Evolutionary conservation across 306 rosid species (phyloP).

Genomic region (Citrullus amarus): DNA sequence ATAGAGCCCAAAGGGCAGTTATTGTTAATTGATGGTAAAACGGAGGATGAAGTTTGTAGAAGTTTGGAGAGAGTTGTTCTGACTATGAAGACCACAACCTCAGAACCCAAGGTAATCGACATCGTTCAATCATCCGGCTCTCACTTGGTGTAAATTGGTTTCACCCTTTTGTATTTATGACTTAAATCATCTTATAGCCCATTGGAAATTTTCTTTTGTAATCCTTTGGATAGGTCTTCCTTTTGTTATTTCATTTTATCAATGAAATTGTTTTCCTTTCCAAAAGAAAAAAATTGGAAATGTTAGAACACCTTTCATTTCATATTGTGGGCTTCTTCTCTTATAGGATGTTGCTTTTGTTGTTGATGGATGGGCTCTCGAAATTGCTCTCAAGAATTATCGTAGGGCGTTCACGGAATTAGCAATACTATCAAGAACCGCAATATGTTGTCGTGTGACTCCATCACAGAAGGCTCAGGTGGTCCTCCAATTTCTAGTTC

Average conservation of each 20-base stretch:
- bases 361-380: constrained; percentile 99
- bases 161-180: too few species aligned
- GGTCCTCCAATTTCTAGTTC: not conserved
- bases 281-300: not conserved
- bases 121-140: not conserved
- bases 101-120: constrained; percentile 79
- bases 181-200: too few species aligned
- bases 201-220: too few species aligned
- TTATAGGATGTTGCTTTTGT: constrained; percentile 88
- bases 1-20: constrained; percentile 97
- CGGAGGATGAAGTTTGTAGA: constrained; percentile 73
- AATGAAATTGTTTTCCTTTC: too few species aligned
- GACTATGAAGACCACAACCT: constrained; percentile 75
- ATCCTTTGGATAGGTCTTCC: not conserved
- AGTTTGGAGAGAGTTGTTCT: constrained; percentile 91
- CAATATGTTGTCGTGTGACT: constrained; percentile 96
- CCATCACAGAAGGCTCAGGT: constrained; percentile 99
- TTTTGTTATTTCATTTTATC: too few species aligned
- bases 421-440: constrained; percentile 94
- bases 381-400: constrained; percentile 78
- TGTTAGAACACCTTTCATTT: not conserved
- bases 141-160: too few species aligned
- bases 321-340: not conserved
- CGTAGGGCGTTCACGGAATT: constrained; percentile 85
- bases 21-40: constrained; percentile 82